These are phyloP conservation scores for Malus fusca DNA, from an alignment of 306 rosid genomes.

Conservation along the genomic window DNA sequence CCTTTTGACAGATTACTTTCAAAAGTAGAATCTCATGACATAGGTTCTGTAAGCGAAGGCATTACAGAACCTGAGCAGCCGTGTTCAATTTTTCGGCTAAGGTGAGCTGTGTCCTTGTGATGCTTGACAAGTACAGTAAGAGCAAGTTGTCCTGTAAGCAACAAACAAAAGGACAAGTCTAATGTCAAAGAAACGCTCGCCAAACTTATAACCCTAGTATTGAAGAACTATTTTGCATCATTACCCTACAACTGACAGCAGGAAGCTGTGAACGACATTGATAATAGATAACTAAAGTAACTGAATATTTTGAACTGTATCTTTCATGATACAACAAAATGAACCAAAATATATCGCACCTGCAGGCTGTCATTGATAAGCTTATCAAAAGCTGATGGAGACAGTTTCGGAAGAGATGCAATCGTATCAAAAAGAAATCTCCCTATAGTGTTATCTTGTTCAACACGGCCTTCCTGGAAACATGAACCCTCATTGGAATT, in stretches of 20 bases:
- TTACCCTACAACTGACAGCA: background rate
- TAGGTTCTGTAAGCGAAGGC: background rate
- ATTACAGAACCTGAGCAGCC: conserved; percentile 85
- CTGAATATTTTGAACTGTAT: background rate
- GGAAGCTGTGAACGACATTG: no score
- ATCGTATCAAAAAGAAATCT: conserved; percentile 57
- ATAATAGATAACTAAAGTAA: background rate
- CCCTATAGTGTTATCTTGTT: conserved; percentile 70
- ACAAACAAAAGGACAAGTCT: background rate
- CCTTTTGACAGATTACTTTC: background rate
- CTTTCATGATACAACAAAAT: background rate
- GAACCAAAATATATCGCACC: conserved; percentile 30
- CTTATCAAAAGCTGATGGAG: conserved; percentile 67
- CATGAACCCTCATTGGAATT: background rate
- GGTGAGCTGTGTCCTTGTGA: conserved; percentile 80
- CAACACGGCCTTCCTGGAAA: conserved; percentile 66
- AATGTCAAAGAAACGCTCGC: background rate
- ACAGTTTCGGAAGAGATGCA: conserved; percentile 67
- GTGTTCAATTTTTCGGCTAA: conserved; percentile 91
- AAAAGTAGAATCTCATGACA: background rate
- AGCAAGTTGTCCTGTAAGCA: conserved; percentile 70
- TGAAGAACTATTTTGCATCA: background rate
- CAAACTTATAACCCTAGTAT: background rate
- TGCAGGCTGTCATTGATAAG: conserved; percentile 73
- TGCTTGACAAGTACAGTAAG: conserved; percentile 74